phyloP scores from a whole-genome alignment of 225 moss, liverwort and hornwort species.

The Sphagnum contortum region DNA sequence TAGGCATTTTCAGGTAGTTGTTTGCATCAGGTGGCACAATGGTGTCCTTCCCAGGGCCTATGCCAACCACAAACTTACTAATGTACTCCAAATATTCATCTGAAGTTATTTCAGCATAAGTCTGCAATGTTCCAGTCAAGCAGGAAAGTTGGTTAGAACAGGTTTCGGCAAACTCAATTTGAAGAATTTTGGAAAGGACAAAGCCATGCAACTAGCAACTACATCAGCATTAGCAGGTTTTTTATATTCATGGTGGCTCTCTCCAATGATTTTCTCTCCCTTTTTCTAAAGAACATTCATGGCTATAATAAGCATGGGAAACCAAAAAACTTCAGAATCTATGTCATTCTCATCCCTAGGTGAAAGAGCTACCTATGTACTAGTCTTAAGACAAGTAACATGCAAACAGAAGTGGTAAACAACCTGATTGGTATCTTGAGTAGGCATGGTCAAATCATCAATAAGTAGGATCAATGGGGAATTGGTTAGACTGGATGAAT shows the following conservation, averaged over 20 bases:
- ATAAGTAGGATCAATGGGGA: slow-evolving; percentile 61
- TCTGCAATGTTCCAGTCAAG: slow-evolving; percentile 20
- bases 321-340: no score
- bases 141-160: not conserved
- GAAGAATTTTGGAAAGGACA: not conserved
- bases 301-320: no score
- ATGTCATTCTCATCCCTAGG: no score
- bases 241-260: no score
- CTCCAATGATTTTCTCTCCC: no score
- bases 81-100: slow-evolving; percentile 74
- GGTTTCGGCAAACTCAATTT: not conserved
- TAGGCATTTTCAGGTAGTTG: slow-evolving; percentile 54
- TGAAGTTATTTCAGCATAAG: slow-evolving; percentile 69
- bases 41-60: slow-evolving; percentile 87
- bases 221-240: no score
- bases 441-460: slow-evolving; percentile 29
- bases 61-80: slow-evolving; percentile 55
- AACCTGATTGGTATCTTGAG: slow-evolving; percentile 90
- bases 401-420: not conserved
- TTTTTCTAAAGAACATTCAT: no score
- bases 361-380: no score
- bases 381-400: no score
- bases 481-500: slow-evolving; percentile 41
- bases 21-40: slow-evolving; percentile 36
- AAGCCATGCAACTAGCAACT: no score